Base-by-base conservation (phyloP, 768 basidiomycete species). In the Saitozyma sp. region DNA sequence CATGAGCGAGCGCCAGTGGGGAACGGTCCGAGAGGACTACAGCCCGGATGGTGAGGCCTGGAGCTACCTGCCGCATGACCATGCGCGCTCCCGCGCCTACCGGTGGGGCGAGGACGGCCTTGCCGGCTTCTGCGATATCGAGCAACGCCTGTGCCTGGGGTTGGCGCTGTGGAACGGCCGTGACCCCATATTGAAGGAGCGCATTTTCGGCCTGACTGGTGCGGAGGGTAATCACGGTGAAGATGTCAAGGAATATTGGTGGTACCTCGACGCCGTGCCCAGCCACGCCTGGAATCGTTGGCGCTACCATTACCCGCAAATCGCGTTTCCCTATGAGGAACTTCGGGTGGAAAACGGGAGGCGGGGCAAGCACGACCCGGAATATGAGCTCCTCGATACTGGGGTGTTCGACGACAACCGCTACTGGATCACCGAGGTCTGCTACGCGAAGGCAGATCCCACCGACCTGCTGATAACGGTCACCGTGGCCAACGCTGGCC, bases 251-350 rank as follows among this genome's bases (percentile, higher is more conserved):
- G 95, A 99, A 75, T 82, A 97, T 38, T 99, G 98, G 79, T 99
- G 94, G 78, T 99, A 99, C 80, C 85, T 99, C 62, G 95, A 98
- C 79, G 94, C 91, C 45, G 96, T 95, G 1, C 95, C 95, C 43
- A 96, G 95, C 1, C 95, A 99, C 74, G 95, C 93, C 7, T 99
- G 97, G 84, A 99, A 98, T 95, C 98, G 97, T 79, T 96, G 91
- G 80, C 82, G 96, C 59, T 98, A 98, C 86, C 97, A 99, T 79
- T 99, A 99, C 70, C 93, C 95, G 11, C 95, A 99, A 78, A 83
- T 86, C 69, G 83, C 84, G 40, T 99, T 85, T 79, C 95, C 95
- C 0, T 99, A 99, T 79, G 94, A 97, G 73, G 86, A 95, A 62
- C 86, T 99, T 60, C 89, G 95, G 9, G 80, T 83, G 48, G 93